Evolutionary conservation across 1,284 basidiomycete species (phyloP), one percentile per base, ranked within the genome.

Genomic region (Blastosporella zonata): DNA sequence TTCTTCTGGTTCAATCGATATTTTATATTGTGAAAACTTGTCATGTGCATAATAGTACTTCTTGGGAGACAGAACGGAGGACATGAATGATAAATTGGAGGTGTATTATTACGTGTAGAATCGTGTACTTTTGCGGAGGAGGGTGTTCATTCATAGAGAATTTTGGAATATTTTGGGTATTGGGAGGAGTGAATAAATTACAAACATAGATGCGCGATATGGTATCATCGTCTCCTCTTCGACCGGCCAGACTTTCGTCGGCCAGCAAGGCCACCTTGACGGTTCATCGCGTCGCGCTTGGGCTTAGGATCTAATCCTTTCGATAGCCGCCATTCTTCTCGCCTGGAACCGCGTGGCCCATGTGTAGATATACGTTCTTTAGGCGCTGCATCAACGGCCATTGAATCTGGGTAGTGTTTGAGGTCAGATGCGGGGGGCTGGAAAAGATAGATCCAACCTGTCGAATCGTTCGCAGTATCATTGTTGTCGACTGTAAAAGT

Each of bases 321-420:
- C 31, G 88, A 84, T 50, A 67, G 66, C 58, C 87, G 73, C 88
- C 88, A 90, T 56, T 82, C 74, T 58, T 89, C 86, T 54, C 82
- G 72, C 48, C 87, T 72, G 42, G 87, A 87, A 37, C 72, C 69
- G 34, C 87, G 80, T 3, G 81, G 78, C 12, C 87, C 87, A 60
- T 89, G 87, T 2, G 88, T 90, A 17, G 87, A 88, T 52, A 89
- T 71, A 17, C 70, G 70, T 55, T 72, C 68, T 15, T 69, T 49
- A 43, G 58, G 59, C 50, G 59, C 62, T 46, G 50, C 48, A 57
- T 86, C 82, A 41, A 82, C 59, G 38, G 71, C 69, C 80, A 83
- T 84, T 2, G 67, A 63, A 55, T 78, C 82, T 84, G 60, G n/a
- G 57, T 33, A 47, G 36, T n/a, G 20, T 47, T 46, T 15, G 34